Base-by-base conservation (phyloP, 176 grass and related monocot genomes). In the Carex kokanica region DNA sequence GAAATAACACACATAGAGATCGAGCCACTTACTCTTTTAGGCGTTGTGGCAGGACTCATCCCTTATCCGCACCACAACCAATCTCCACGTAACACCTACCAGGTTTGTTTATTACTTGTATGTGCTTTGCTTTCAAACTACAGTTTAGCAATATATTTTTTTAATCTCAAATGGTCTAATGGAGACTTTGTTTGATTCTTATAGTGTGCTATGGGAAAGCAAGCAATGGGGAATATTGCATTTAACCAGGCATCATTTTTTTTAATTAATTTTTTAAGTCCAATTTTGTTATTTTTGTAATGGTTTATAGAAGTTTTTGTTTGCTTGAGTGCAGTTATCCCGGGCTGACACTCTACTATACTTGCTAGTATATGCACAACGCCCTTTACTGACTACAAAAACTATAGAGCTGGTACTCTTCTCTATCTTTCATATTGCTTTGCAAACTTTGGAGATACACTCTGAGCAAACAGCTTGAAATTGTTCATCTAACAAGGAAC, bases 1-100 rank as follows among this genome's bases (percentile, higher is more conserved):
- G 79, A 27, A 62, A 89, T 98, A 78, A 98, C 95, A 53, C 95
- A 98, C 63, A 94, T 98, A 75, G 95, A 98, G 87, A 94, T 98
- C 66, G 95, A 98, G 57, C 95, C 95, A 52, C 84, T 98, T 64
- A 90, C 86, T 65, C 85, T 98, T 80, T 90, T 98, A 89, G 95
- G 95, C 21, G 92, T 98, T 71, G 88, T 91, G 80, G 93, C 95
- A 75, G 95, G 95, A 60, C 88, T 98, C 78, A 98, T 98, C 78
- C 95, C 92, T 73, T 94, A 87, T 88, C 95, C 95, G n/a, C 95
- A 98, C 79, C 95, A 98, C 81, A 98, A 98, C 53, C 95, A 98
- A 62, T 98, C 95, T 91, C 95, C 95, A 81, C 92, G 92, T 60
- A 98, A 98, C 60, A 98, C 95, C 56, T 98, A 98, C 53, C 95